Percentiles rank a stretch among this genome's conserved stretches.
These are phyloP conservation scores for Sporothrix euskadiensis DNA, from an alignment of 2,329 filamentous ascomycete genomes.

Conservation along the genomic window DNA sequence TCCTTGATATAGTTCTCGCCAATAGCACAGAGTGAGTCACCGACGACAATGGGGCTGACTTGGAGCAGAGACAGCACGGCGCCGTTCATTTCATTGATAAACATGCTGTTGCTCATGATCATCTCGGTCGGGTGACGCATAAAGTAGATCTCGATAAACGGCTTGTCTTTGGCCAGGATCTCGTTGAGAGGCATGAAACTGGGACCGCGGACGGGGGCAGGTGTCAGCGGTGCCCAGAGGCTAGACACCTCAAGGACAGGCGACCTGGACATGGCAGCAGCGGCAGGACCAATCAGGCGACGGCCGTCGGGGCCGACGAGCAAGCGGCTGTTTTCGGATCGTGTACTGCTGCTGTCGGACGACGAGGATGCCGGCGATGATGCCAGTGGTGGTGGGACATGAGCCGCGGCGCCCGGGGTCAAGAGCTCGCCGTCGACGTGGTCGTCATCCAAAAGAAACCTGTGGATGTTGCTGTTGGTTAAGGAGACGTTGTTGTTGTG, in stretches of 20 bases:
- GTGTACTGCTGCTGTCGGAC: not conserved
- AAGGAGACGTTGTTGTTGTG: not conserved
- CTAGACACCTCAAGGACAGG: slow-evolving; percentile 25
- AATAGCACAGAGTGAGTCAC: slow-evolving; percentile 31
- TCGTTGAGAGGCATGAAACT: slow-evolving; percentile 29
- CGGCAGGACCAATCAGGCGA: slow-evolving; percentile 19
- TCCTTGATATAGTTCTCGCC: slow-evolving; percentile 31
- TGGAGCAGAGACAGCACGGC: slow-evolving; percentile 30
- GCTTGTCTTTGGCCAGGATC: slow-evolving; percentile 27
- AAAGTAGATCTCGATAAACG: slow-evolving; percentile 32
- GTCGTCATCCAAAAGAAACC: slow-evolving; percentile 1
- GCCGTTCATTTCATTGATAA: slow-evolving; percentile 32
- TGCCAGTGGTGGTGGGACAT: not conserved
- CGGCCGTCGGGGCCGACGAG: slow-evolving; percentile 24
- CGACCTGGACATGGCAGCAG: slow-evolving; percentile 7
- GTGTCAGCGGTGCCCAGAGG: slow-evolving; percentile 21
- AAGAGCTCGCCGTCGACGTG: slow-evolving; percentile 14
- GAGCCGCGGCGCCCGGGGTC: not conserved
- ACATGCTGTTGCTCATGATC: slow-evolving; percentile 30
- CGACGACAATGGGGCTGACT: slow-evolving; percentile 27
- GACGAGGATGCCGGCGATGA: not conserved
- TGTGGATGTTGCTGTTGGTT: slow-evolving; percentile 7
- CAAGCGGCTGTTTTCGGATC: slow-evolving; percentile 4
- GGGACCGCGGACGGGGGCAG: slow-evolving; percentile 25
- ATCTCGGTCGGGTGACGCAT: slow-evolving; percentile 31